Evolutionary conservation across 345 rosid genomes (phyloP).

Genomic region (Excoecaria agallocha): DNA sequence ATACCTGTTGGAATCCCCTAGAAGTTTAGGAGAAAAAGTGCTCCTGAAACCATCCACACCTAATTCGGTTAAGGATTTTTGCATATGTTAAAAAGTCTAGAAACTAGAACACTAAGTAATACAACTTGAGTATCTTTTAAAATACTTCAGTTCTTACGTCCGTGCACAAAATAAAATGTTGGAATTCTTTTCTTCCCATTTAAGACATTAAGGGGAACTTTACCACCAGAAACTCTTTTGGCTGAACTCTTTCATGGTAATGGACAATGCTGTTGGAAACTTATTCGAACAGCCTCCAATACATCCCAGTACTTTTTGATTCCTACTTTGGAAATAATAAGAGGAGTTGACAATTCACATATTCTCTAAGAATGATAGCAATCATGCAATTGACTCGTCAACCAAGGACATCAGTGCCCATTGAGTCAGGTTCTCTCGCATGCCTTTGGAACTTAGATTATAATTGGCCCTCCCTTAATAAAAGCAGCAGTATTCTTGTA

Average conservation of each 20-base stretch:
- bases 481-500: constrained; percentile 29
- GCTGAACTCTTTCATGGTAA: neutral
- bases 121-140: neutral
- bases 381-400: constrained; percentile 9
- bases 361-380: neutral
- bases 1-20: neutral
- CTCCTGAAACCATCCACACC: neutral
- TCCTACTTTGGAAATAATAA: neutral
- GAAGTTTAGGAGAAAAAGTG: neutral
- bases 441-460: constrained; percentile 20
- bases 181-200: neutral
- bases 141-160: neutral
- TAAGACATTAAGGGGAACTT: neutral
- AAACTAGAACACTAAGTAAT: neutral
- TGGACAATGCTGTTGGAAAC: neutral
- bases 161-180: neutral
- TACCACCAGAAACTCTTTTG: neutral
- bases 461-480: constrained; percentile 23
- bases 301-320: neutral
- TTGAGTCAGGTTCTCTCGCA: constrained; percentile 20
- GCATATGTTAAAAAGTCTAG: neutral
- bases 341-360: constrained; percentile 9
- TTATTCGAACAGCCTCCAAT: constrained; percentile 2
- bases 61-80: neutral
- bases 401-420: constrained; percentile 17